Evolutionary conservation across 176 grass and related monocot genomes (phyloP).

Genomic region (Themeda triandra): DNA sequence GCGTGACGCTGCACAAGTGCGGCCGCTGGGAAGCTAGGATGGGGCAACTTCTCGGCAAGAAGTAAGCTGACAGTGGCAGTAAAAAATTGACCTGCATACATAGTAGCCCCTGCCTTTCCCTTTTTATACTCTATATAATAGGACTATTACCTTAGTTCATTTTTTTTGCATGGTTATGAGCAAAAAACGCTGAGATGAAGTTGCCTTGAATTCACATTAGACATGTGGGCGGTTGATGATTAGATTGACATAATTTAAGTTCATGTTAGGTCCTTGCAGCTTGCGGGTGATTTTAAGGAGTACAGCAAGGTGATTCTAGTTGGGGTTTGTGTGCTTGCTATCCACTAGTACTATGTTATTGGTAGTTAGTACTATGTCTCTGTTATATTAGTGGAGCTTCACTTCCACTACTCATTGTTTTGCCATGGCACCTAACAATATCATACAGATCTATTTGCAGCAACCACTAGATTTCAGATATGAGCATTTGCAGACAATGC

Average conservation of each 20-base stretch:
- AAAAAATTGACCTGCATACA: neutral
- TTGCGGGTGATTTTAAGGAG: neutral
- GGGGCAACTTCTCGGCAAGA: slow-evolving; percentile 97
- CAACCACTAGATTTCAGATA: slow-evolving; percentile 24
- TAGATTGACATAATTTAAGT: neutral
- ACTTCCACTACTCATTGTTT: neutral
- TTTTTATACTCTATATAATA: neutral
- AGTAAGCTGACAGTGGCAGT: slow-evolving; percentile 44
- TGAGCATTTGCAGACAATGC: neutral
- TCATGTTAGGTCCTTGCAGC: neutral
- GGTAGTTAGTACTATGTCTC: neutral
- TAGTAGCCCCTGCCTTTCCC: neutral
- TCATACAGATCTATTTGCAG: slow-evolving; percentile 21
- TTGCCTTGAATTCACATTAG: neutral
- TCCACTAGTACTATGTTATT: neutral
- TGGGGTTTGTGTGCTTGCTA: neutral
- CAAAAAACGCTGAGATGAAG: neutral
- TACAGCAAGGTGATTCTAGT: neutral
- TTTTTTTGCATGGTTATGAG: neutral
- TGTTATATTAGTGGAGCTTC: slow-evolving; percentile 1
- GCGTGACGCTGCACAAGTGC: slow-evolving; percentile 95
- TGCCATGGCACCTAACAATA: neutral
- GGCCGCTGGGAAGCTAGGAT: slow-evolving; percentile 97
- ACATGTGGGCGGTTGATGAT: neutral
- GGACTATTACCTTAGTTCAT: too few relatives aligned